Evolutionary conservation across 768 basidiomycete species (phyloP), one percentile per base, ranked within the genome.

Genomic region (Tubosaeta brunneosetosa): DNA sequence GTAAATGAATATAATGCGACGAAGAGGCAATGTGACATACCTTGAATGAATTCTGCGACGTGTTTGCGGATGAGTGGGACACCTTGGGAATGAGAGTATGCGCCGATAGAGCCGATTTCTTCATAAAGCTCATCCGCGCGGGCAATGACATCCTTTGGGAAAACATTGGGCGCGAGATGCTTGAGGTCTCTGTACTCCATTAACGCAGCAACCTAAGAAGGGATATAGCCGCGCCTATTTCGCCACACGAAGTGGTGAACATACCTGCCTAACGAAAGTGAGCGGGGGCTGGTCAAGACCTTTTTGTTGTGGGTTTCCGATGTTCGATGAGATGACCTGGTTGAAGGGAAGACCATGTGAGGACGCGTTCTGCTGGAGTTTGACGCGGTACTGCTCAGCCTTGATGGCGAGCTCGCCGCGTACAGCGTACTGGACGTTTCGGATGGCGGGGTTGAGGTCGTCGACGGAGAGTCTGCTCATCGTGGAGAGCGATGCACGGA

Each of bases 261-360:
- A 50, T 58, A 89, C 93, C 86, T 98, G 95, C 50, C 95, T 78
- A 53, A 84, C 80, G 67, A 91, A 98, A 5, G 95, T 97, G 55
- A 98, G 82, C 2, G 94, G 91, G 6, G 86, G 81, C 67, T 99
- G 95, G 71, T 97, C 85, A 49, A 99, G 78, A 0, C 94, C 94
- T 61, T 85, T 86, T 72, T 97, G 94, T 72, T 99, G 95, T 0
- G 97, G 95, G 65, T 99, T 98, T 10, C 95, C 95, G 55, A 99
- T 99, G 73, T 98, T 99, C 55, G 92, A 91, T 27, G 84, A 88
- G 68, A 97, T 95, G 70, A 98, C 78, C 61, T 83, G 81, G 67
- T 84, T 80, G 71, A 98, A 99, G 14, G 93, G 92, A 14, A 97
- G 78, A 17, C 74, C 75, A 57, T 80, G 72, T 52, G 74, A 13